phyloP scores from a whole-genome alignment of 2,329 filamentous ascomycete species.

The Fusarium graminum region DNA sequence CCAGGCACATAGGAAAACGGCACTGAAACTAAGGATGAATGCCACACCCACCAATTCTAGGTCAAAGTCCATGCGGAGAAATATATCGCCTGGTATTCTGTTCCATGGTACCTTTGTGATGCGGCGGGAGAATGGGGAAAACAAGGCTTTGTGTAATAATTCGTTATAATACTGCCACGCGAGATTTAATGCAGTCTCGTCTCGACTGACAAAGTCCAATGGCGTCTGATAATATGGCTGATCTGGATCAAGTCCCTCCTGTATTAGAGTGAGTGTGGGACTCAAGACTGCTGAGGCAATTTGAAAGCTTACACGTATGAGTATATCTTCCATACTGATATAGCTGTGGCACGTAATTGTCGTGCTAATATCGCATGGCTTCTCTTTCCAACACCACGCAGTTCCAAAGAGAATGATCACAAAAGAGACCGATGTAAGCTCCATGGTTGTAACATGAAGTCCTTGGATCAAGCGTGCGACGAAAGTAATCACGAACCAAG shows the following conservation, averaged over 20 bases:
- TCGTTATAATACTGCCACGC: constrained; percentile 33
- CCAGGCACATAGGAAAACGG: constrained; percentile 21
- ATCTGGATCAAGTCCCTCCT: constrained; percentile 7
- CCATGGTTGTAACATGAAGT: constrained; percentile 25
- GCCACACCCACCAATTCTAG: constrained; percentile 17
- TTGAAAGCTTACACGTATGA: neutral
- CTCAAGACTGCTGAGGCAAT: neutral
- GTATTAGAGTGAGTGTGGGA: accelerated
- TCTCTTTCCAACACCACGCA: constrained; percentile 33
- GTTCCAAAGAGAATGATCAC: constrained; percentile 25
- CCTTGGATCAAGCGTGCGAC: constrained; percentile 5
- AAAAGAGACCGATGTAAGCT: constrained; percentile 24
- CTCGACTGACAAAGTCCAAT: constrained; percentile 22
- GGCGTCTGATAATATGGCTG: constrained; percentile 24
- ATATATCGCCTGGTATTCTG: constrained; percentile 16
- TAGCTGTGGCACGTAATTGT: neutral
- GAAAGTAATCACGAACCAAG: constrained; percentile 23
- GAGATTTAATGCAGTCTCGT: constrained; percentile 24
- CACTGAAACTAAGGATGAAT: constrained; percentile 28
- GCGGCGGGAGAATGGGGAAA: constrained; percentile 22
- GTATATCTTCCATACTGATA: neutral
- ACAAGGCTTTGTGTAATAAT: constrained; percentile 4
- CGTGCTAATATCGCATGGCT: constrained; percentile 20
- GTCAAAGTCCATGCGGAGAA: constrained; percentile 29
- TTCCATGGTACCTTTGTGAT: constrained; percentile 18